These are phyloP conservation scores for Phtheirospermum japonicum DNA, from an alignment of 257 asterid genomes.

Conservation along the genomic window DNA sequence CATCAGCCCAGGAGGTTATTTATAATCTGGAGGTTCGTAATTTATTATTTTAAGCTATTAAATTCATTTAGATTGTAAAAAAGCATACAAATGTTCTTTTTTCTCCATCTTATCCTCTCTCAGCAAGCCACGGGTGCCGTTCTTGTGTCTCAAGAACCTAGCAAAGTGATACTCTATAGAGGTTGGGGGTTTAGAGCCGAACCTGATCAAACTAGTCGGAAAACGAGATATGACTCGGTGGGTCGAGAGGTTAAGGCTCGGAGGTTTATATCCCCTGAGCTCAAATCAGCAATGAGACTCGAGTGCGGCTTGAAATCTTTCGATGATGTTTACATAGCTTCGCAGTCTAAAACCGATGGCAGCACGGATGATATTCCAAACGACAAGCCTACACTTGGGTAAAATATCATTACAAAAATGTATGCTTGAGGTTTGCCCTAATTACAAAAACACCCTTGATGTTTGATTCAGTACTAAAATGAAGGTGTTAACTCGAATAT, in stretches of 20 bases:
- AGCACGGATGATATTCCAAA: conserved; percentile 12
- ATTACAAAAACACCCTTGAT: neutral
- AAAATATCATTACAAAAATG: neutral
- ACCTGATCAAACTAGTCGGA: conserved; percentile 27
- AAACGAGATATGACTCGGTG: conserved; percentile 1
- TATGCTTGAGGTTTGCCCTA: neutral
- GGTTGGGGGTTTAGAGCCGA: conserved; percentile 71
- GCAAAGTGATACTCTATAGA: conserved; percentile 87
- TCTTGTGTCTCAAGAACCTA: conserved; percentile 94
- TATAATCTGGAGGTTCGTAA: conserved; percentile 71
- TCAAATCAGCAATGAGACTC: conserved; percentile 71
- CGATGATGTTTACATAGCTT: conserved; percentile 19
- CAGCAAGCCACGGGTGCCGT: conserved; percentile 92
- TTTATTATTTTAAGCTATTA: conserved; percentile 8
- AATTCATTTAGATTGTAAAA: neutral
- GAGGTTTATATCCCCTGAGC: conserved; percentile 61
- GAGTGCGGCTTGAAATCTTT: conserved; percentile 66
- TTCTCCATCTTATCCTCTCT: neutral
- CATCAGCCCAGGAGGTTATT: conserved; percentile 84
- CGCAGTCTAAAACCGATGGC: conserved; percentile 18
- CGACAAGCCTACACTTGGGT: neutral
- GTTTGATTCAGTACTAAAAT: neutral
- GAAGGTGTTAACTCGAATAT: neutral
- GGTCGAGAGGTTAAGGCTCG: conserved; percentile 30
- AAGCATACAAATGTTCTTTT: neutral